Percentiles rank a stretch among this genome's conserved stretches.
phyloP scores from a whole-genome alignment of 139 green algal genomes.

The Chlamydomonas sp. region DNA sequence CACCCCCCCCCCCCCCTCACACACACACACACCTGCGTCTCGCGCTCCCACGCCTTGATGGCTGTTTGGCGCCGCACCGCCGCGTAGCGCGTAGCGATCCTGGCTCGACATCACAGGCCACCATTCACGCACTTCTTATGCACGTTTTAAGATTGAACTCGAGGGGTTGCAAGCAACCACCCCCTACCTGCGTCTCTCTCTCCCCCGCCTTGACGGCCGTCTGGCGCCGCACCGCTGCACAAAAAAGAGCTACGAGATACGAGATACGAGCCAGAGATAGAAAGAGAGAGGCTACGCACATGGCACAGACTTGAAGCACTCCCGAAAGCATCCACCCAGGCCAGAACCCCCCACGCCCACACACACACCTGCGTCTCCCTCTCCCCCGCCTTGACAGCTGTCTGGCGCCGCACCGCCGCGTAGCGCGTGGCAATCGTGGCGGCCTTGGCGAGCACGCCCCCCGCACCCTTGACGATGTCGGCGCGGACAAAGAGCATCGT shows the following conservation, averaged over 20 bases:
- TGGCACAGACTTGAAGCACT: too few relatives aligned
- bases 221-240: neutral
- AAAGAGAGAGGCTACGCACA: too few relatives aligned
- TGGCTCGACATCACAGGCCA: too few relatives aligned
- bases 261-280: too few relatives aligned
- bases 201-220: neutral
- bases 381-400: conserved; percentile 42
- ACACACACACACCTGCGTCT: conserved; percentile 59
- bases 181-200: neutral
- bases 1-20: conserved; percentile 16
- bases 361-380: conserved; percentile 58
- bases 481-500: conserved; percentile 90
- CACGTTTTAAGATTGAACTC: too few relatives aligned
- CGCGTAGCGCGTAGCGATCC: conserved; percentile 75
- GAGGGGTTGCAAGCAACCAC: too few relatives aligned
- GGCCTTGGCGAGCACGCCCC: conserved; percentile 61
- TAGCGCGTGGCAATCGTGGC: conserved; percentile 83
- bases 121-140: too few relatives aligned
- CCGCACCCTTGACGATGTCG: conserved; percentile 70
- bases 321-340: neutral
- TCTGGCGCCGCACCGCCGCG: conserved; percentile 76
- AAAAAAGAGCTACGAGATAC: too few relatives aligned
- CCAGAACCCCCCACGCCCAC: neutral
- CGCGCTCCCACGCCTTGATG: conserved; percentile 36
- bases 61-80: conserved; percentile 76